Evolutionary conservation across 345 rosid species (phyloP), one percentile per base, ranked within the genome.

Genomic region (Barbarea vulgaris): DNA sequence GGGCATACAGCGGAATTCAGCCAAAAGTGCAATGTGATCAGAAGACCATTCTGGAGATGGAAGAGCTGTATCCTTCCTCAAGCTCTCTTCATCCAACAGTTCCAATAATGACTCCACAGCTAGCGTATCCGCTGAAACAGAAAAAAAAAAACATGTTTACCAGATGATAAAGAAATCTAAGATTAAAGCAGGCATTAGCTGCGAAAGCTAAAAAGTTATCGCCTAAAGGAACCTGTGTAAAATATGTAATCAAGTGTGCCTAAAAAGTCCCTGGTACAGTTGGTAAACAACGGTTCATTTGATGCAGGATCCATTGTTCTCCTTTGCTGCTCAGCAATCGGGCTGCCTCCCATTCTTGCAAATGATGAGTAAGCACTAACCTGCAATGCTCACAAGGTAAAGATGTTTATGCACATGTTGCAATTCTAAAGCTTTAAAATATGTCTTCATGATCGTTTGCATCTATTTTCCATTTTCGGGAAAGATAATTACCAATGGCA

Each of bases 11-110:
- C 94, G 93, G 76, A 95, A 95, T 83, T 93, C 98, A 7, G 97
- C 98, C 77, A 95, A 77, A 18, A 95, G 95, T 50, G 99, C 99
- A 76, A 88, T 84, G 79, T 95, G 98, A 93, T 93, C 94, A 27
- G 99, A 95, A 56, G 99, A 95, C 98, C 99, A 95, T 75, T 95
- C 98, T 7, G 99, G 98, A 55, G 99, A 95, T 61, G 98, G 99
- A 84, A 95, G 99, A 24, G 96, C 99, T 4, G 99, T 95, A 80
- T 95, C 98, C 83, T 95, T 95, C 80, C 97, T 92, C 79, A 95
- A 85, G 87, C 90, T 86, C 59, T 93, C 99, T 84, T 95, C 99
- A 77, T 93, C 98, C 91, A 95, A 74, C 68, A 95, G 94, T 82
- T 95, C 99, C 88, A 95, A 80, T 73, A 95, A 81, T n/a, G 98